Evolutionary conservation across 768 basidiomycete genomes (phyloP), one percentile per base, ranked within the genome.

Genomic region (Termitomyces heimii): DNA sequence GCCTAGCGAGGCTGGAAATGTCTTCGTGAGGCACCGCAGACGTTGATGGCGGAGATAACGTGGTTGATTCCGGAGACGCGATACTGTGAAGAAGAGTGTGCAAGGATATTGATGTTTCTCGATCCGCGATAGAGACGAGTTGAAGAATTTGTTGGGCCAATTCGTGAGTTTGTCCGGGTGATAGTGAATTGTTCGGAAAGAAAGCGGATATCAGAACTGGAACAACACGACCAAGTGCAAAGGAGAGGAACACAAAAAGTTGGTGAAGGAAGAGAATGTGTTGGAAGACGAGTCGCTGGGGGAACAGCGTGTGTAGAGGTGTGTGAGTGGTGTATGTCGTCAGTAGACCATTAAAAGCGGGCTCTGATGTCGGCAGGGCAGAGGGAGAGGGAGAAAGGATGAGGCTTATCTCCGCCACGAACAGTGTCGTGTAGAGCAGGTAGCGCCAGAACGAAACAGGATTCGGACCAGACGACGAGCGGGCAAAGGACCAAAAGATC

Each of bases 231-330:
- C 80, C 82, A 10, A 92, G 77, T 0, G 89, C 90, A 39, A 92
- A 78, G 31, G 83, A 88, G 56, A 86, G 65, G 67, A 89, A 85
- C 63, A 91, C 71, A 69, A 90, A 92, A 28, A 89, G 66, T 60
- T 91, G 85, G 64, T 90, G 92, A 39, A 94, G 74, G 69, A 92
- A 82, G 37, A 81, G 72, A 58, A 91, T 79, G 69, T 94, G 88
- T 65, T 94, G 91, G 67, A 85, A 88, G 1, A 82, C 78, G 1
- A 88, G 81, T 13, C 89, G 81, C 6, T 75, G 71, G 0, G 89
- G 90, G 71, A 89, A 86, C 31, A 84, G 65, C 54, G 29, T 61
- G 53, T 54, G 70, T 28, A 48, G 62, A 51, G 55, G 48, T 1
- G 62, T 62, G 55, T 34, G 64, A 37, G 66, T 67, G 54, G 66